Evolutionary conservation across 139 green algal genomes (phyloP), one percentile per base, ranked within the genome.

Genomic region (Diplosphaera chodatii): DNA sequence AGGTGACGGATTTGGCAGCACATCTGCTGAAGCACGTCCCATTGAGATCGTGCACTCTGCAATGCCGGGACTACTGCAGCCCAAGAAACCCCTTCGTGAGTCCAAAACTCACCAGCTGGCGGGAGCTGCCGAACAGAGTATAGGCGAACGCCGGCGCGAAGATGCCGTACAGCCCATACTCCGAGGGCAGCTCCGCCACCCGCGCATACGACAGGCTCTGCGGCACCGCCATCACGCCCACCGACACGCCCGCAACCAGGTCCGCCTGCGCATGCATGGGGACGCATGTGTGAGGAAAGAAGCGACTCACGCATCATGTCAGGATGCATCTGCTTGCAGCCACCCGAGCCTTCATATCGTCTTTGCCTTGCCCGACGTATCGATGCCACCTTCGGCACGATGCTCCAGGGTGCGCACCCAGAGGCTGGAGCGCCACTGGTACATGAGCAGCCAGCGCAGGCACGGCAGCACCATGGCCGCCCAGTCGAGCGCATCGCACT

Each of bases 101-200:
- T n/a, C n/a, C n/a, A n/a, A n/a, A n/a, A n/a, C n/a, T 34, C 55
- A 78, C 74, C 74, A 78, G 31, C 15, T 78, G 68, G 33, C 62
- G 79, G 25, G 73, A 86, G 59, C 67, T 82, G 64, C 88, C 88
- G 28, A 88, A 83, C 32, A 91, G 32, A 1, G 80, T 67, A 69
- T 94, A 95, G 5, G 80, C 83, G n/a, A 92, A 25, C 21, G 84
- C 66, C 5, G 89, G 89, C 13, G 89, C 40, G 69, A 91, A 91
- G 27, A 80, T 80, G 15, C 77, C 80, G 74, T 94, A 94, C 34
- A 96, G 83, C 28, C 90, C 90, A 78, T 89, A 93, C 32, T 83
- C 79, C 1, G 80, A 64, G 0, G 85, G 85, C 55, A 91, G 71
- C 29, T 80, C 81, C 4, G 85, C 85, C 40, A 87, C 74, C 18